A percentile compares a stretch with the other conserved stretches of the same genome.
Evolutionary conservation across 2,329 filamentous ascomycete genomes (phyloP).

Genomic region (Cladosporium phlei): DNA sequence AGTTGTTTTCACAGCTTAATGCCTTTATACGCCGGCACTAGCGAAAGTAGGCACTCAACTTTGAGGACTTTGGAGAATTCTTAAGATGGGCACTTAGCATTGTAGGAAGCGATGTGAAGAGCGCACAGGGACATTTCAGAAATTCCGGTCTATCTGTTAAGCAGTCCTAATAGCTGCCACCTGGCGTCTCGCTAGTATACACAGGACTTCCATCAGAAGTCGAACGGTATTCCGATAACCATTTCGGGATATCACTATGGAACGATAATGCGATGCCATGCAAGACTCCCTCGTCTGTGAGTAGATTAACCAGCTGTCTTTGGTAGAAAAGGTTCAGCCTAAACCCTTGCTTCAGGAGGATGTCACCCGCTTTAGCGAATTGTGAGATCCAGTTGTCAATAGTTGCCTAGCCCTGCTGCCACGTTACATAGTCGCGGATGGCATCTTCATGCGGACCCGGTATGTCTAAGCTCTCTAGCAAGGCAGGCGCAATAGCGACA

Average conservation of each 20-base stretch:
- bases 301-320: constrained; percentile 2
- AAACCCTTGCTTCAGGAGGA: constrained; percentile 3
- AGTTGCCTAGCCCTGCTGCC: constrained; percentile 2
- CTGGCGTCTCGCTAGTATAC: constrained; percentile 2
- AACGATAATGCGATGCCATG: constrained; percentile 6
- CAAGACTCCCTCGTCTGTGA: neutral
- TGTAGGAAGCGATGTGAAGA: constrained; percentile 8
- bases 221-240: constrained; percentile 1
- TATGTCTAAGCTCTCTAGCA: neutral
- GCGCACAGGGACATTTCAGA: constrained; percentile 12
- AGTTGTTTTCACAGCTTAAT: constrained; percentile 24
- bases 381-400: constrained; percentile 4
- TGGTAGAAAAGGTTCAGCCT: constrained; percentile 4
- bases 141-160: constrained; percentile 12
- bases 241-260: constrained; percentile 3
- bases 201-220: neutral
- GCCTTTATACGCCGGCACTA: constrained; percentile 17
- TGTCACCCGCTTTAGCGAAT: constrained; percentile 7
- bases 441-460: constrained; percentile 1
- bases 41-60: constrained; percentile 5
- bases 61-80: constrained; percentile 12
- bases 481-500: neutral
- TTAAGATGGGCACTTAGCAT: constrained; percentile 9
- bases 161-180: neutral
- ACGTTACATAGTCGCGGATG: constrained; percentile 3